Base-by-base conservation (phyloP, 768 basidiomycete species). In the Fistulinella prunicolor region DNA sequence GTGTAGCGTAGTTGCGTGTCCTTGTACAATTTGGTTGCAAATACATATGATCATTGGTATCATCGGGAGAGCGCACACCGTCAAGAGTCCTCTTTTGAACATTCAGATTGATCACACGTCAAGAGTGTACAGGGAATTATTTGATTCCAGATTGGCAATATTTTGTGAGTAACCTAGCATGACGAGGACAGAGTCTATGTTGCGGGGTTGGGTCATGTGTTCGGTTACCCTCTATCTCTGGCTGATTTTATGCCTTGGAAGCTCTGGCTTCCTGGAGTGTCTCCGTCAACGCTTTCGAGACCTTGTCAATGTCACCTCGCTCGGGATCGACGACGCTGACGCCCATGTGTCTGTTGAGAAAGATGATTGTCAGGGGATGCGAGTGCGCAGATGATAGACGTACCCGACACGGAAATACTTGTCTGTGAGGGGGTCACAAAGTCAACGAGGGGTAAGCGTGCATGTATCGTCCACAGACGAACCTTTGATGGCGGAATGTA, bases 401-500 rank as follows among this genome's bases (percentile, higher is more conserved):
- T 50, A 80, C 79, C 93, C 94, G 45, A 96, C 83, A 42, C 94
- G 85, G 85, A 95, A 93, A 68, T 95, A 95, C 60, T 83, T 86
- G 61, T 86, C 87, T 88, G 53, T 21, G 53, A 20, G 46, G 23
- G 10, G 16, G 35, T 12, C 8, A 24, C 13, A 28, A 34, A 19
- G n/a, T n/a, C n/a, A 62, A 23, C 12, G 12, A 32, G 29, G 16
- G 28, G n/a, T 20, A 28, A 40, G 24, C n/a, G 40, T 42, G 19
- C 38, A 41, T 34, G 41, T 16, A 8, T 36, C 44, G 9, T 28
- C 20, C 28, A n/a, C n/a, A n/a, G 29, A 65, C 73, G n/a, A 30
- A 84, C 86, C 85, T 74, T 90, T 93, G 68, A 91, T 84, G 30
- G 75, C 79, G 49, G 81, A 79, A 67, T 95, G 89, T 53, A 99